Evolutionary conservation across 106 monocot genomes (phyloP), one percentile per base, ranked within the genome.

Genomic region (Dendrobium nobile): DNA sequence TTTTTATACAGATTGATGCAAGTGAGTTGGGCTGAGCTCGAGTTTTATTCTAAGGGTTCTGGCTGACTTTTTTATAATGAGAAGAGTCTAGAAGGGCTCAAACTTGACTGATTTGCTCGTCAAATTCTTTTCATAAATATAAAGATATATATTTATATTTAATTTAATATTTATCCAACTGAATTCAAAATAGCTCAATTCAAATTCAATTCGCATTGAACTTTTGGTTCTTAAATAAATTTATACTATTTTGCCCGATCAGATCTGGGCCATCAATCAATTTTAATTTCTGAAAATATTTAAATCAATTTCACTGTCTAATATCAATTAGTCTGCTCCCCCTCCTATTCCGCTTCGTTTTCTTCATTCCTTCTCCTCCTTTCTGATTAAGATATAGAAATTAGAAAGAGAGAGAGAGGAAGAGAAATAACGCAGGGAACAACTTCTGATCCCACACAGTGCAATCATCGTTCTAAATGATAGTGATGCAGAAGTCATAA

Each of bases 401-500:
- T 19, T 4, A 4, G 33, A 31, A 15, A 33, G 11, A 37, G 33
- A 68, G 70, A 70, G 70, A 70, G 33, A 70, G 15, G 26, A 22
- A 65, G 64, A 65, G 61, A 65, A 37, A 26, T 65, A 24, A 26
- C 15, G 70, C 70, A 70, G 70, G 70, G 70, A 70, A 70, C 70
- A 70, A 16, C 70, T 33, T 70, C 70, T 70, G 70, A 28, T 70
- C 20, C 9, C 37, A 28, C 70, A 70, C 70, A 70, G 70, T 70
- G 70, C 33, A 33, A 70, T 70, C 70, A 70, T 70, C 70, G 37
- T 70, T 70, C 70, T 37, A 70, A 33, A 70, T 70, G 37, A 70
- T 70, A 70, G 15, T 70, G 37, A 70, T 37, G 28, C 70, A 70
- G 28, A 70, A 70, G 70, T 37, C 70, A 70, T 70, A 37, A 70